Conservation (phyloP, 2,329 filamentous ascomycete genomes). For the Tolypocladium cylindrosporum region DNA sequence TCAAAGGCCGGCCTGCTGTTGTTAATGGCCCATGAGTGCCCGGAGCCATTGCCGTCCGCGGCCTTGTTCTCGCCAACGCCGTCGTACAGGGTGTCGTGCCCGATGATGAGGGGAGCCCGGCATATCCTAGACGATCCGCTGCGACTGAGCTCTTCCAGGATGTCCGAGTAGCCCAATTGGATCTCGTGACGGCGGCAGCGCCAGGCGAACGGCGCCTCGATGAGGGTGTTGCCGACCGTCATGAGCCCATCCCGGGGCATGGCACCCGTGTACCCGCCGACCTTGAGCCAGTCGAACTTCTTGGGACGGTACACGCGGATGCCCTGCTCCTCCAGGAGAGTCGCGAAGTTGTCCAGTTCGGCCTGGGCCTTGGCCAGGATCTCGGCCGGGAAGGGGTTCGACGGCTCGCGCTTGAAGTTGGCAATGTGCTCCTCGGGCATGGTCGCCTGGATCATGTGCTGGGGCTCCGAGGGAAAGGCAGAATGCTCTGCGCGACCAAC, state of each 20-base stretch:
- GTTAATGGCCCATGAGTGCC: conserved; percentile 1
- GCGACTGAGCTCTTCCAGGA: neutral
- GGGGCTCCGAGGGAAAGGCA: conserved; percentile 1
- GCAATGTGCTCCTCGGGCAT: neutral
- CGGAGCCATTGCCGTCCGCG: neutral
- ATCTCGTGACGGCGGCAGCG: neutral
- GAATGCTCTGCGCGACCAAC: conserved; percentile 3
- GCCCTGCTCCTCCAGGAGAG: neutral
- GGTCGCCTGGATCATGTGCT: conserved; percentile 1
- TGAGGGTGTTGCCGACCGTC: neutral
- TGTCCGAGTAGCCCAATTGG: neutral
- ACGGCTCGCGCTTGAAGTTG: neutral
- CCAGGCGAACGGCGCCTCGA: neutral
- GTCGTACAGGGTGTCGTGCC: conserved; percentile 1
- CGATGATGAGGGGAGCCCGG: neutral
- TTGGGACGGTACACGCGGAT: neutral
- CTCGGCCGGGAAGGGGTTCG: neutral
- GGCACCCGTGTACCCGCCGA: neutral
- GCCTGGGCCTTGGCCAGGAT: neutral
- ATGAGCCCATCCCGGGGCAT: neutral
- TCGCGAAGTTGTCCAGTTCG: neutral
- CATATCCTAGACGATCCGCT: neutral
- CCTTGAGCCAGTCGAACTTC: neutral
- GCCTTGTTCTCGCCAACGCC: neutral
- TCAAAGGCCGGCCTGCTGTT: conserved; percentile 3